Evolutionary conservation across 2,329 filamentous ascomycete genomes (phyloP).

Genomic region (Cladophialophora yegresii): DNA sequence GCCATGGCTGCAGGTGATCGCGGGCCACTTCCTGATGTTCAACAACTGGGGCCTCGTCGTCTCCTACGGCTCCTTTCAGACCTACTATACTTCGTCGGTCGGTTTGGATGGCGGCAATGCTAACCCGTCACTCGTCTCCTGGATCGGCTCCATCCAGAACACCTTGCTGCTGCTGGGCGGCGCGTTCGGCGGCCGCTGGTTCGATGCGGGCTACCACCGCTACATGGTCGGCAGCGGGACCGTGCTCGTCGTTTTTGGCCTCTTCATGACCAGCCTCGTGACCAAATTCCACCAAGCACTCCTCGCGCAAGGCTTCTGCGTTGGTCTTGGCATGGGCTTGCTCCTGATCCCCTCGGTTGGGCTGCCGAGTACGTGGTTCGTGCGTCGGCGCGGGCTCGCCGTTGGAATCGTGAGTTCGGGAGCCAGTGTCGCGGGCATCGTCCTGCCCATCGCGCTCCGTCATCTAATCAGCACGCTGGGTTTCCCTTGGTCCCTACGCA

Average conservation of each 20-base stretch:
- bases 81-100: not conserved
- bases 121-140: not conserved
- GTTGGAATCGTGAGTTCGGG: not conserved
- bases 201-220: not conserved
- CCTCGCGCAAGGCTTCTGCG: not conserved
- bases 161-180: not conserved
- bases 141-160: not conserved
- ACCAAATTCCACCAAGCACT: not conserved
- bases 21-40: constrained; percentile 24
- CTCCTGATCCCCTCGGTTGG: not conserved
- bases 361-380: not conserved
- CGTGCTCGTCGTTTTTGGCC: not conserved
- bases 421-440: not conserved
- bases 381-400: not conserved
- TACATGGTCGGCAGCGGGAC: not conserved
- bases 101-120: not conserved
- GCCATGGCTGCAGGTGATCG: constrained; percentile 33
- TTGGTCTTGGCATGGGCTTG: not conserved
- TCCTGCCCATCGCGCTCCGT: not conserved
- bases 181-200: not conserved
- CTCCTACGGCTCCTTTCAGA: not conserved
- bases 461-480: not conserved
- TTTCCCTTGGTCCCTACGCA: not conserved
- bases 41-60: constrained; percentile 26
- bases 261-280: not conserved